Conservation (phyloP, 495 filamentous ascomycete genomes). For the Penicillium goetzii region DNA sequence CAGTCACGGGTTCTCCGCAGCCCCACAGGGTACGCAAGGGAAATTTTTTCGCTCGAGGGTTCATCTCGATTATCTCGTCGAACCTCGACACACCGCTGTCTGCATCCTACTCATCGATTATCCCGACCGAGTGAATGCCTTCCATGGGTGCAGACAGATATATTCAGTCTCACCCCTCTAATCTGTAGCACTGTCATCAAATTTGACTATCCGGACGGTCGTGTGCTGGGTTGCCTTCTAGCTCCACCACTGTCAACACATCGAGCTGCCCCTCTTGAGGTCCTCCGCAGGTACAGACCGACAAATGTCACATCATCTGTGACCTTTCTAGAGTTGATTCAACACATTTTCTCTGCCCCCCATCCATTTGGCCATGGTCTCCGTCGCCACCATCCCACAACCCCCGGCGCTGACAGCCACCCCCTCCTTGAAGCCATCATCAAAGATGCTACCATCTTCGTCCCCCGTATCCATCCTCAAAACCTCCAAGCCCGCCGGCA, state of each 20-base stretch:
- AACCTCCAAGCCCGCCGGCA: constrained; percentile 37
- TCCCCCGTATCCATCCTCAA: constrained; percentile 51
- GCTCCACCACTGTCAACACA: constrained; percentile 18
- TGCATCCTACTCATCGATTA: constrained; percentile 25
- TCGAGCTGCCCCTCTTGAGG: constrained; percentile 14
- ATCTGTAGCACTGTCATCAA: constrained; percentile 26
- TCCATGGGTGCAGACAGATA: constrained; percentile 30
- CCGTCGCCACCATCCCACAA: constrained; percentile 44
- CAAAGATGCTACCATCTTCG: constrained; percentile 41
- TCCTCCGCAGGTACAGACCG: constrained; percentile 15
- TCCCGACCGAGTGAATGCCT: constrained; percentile 18
- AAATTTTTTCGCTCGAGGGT: constrained; percentile 29
- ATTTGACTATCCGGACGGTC: constrained; percentile 24
- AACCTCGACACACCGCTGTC: constrained; percentile 22
- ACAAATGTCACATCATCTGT: constrained; percentile 30
- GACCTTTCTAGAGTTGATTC: constrained; percentile 15
- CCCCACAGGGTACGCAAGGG: constrained; percentile 28
- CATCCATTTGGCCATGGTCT: constrained; percentile 43
- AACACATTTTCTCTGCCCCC: constrained; percentile 10
- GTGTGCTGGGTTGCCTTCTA: constrained; percentile 31
- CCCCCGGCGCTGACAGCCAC: constrained; percentile 32
- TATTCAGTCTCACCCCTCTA: constrained; percentile 15
- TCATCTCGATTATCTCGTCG: constrained; percentile 14
- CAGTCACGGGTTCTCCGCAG: constrained; percentile 23
- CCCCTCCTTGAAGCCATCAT: constrained; percentile 28